Evolutionary conservation across 306 rosid genomes (phyloP).

Genomic region (Rosa lucieae): DNA sequence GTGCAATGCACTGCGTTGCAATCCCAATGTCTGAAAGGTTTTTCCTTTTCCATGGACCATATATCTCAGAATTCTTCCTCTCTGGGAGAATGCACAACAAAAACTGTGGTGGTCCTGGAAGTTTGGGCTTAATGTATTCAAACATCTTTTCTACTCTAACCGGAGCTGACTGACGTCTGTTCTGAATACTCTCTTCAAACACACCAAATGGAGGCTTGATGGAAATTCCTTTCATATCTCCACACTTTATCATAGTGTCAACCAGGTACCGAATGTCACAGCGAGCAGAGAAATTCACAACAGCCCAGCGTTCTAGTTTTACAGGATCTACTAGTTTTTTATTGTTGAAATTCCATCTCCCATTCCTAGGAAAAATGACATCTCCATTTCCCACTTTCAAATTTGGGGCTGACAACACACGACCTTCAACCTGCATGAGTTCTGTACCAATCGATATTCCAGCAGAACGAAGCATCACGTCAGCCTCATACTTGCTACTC

Average conservation of each 20-base stretch:
- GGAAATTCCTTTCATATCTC: not conserved
- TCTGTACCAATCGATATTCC: conserved; percentile 31
- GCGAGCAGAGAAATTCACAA: conserved; percentile 29
- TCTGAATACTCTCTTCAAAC: conserved; percentile 27
- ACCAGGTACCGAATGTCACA: not conserved
- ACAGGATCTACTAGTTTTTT: conserved; percentile 39
- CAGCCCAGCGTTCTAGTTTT: conserved; percentile 35
- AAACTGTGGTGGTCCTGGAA: conserved; percentile 16
- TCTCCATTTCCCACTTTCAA: conserved; percentile 29
- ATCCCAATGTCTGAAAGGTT: conserved; percentile 34
- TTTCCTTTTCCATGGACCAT: conserved; percentile 57
- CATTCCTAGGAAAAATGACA: conserved; percentile 26
- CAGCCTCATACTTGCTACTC: conserved; percentile 33
- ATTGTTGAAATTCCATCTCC: conserved; percentile 48
- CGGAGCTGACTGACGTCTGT: conserved; percentile 16
- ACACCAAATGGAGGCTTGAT: not conserved
- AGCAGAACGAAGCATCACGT: conserved; percentile 40
- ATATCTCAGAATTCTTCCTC: conserved; percentile 45
- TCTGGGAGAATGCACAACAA: conserved; percentile 51
- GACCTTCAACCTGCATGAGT: conserved; percentile 34
- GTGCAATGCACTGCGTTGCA: conserved; percentile 49
- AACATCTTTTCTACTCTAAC: conserved; percentile 35
- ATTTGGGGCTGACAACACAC: conserved; percentile 42
- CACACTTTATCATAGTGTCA: not conserved
- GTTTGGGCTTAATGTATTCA: not conserved